Percentiles rank a stretch among this genome's conserved stretches.
These are phyloP conservation scores for Trametes elegans DNA, from an alignment of 768 basidiomycete species.

Conservation along the genomic window DNA sequence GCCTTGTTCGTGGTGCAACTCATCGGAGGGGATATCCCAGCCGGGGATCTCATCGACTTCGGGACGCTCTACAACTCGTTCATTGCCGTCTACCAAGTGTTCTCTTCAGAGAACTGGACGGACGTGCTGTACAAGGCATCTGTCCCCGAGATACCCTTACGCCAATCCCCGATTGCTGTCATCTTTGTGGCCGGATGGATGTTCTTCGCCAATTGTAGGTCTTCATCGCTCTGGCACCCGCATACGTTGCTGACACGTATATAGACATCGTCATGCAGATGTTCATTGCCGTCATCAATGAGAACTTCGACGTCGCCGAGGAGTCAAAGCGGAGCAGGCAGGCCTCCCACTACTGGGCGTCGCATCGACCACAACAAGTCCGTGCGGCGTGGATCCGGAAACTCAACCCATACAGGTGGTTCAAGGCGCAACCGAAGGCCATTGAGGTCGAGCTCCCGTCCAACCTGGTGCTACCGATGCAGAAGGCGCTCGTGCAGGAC, in stretches of 20 bases:
- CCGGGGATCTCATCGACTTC: slow-evolving; percentile 62
- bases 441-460: slow-evolving; percentile 72
- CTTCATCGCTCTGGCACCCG: background rate
- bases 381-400: slow-evolving; percentile 63
- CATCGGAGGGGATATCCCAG: slow-evolving; percentile 74
- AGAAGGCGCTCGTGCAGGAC: slow-evolving; percentile 69
- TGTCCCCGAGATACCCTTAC: slow-evolving; percentile 55
- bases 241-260: slow-evolving; percentile 1
- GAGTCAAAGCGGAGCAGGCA: slow-evolving; percentile 85
- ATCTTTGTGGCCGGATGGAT: slow-evolving; percentile 82
- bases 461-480: slow-evolving; percentile 75
- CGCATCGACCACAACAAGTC: slow-evolving; percentile 47
- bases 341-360: slow-evolving; percentile 64
- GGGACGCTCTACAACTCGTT: slow-evolving; percentile 83
- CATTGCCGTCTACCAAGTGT: slow-evolving; percentile 82
- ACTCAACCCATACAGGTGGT: slow-evolving; percentile 87
- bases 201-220: slow-evolving; percentile 88
- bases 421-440: slow-evolving; percentile 69
- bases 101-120: slow-evolving; percentile 96
- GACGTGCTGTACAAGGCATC: slow-evolving; percentile 63
- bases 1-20: slow-evolving; percentile 83
- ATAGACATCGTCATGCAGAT: slow-evolving; percentile 89
- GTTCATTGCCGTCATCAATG: slow-evolving; percentile 97
- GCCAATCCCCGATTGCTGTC: slow-evolving; percentile 69
- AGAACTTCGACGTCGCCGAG: slow-evolving; percentile 92